Base-by-base conservation (phyloP, 225 moss, liverwort and hornwort genomes). In the Marchantia polymorpha region DNA sequence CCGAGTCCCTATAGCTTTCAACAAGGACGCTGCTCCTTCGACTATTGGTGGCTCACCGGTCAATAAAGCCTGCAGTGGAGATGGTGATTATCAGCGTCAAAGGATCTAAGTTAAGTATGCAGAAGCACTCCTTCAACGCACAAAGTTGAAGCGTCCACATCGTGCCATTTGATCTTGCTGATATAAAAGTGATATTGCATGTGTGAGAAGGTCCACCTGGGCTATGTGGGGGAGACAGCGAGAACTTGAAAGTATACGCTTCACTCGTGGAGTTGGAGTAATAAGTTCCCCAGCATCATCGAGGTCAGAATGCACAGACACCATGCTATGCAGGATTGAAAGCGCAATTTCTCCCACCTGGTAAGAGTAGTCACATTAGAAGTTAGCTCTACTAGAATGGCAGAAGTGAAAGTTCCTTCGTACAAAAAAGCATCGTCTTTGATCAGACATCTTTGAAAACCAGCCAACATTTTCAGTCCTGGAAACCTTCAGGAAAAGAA, bases 261-360 rank as follows among this genome's bases (percentile, higher is more conserved):
- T 95, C 19, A 95, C 95, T 80, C 90, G 86, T 74, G 95, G 95
- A 81, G 95, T 95, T 72, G 95, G 95, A 48, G 93, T 93, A 70
- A 95, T 90, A 72, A 93, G 93, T 89, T 95, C 95, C 76, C 95
- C 95, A 74, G 95, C 95, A 84, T 95, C 93, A 87, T 95, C 95
- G 59, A 95, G 83, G 78, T 95, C 95, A 64, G 95, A 93, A 81
- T 95, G 93, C 82, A 95, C 93, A 79, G 93, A 86, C 20, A 91
- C 95, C 95, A 95, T 95, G 81, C 91, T 95, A 77, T 95, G 95
- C 83, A 95, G 83, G 78, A 95, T 95, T 69, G 95, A 87, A 30
- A 95, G 81, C 25, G 93, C 92, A 72, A 92, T 90, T 88, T 95
- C 93, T 77, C 95, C 95, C 22, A 95, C 93, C 95, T 95, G 81